Base-by-base conservation (phyloP, 2,329 filamentous ascomycete species). In the Lecanicillium sp. region DNA sequence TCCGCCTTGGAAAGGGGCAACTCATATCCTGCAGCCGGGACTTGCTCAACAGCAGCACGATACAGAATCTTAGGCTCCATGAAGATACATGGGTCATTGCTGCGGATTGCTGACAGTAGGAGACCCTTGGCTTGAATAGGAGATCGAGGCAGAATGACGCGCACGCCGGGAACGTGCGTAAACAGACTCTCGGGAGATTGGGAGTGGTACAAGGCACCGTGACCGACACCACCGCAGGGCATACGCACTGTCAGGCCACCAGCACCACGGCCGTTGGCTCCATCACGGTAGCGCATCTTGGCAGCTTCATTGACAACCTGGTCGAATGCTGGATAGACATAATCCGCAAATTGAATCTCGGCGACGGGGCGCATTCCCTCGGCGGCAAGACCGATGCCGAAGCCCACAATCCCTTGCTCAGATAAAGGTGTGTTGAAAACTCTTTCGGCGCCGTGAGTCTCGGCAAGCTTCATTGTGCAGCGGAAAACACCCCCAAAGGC, bases 381-480 rank as follows among this genome's bases (percentile, higher is more conserved):
- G 6, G 86, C 85, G 0, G 90, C 89, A 27, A 82, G 78, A 3
- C 92, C 92, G 48, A 96, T 88, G 9, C 83, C 92, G 55, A 96
- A 96, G 0, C 92, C 92, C 43, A 94, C 75, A 48, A 98, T 90
- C 2, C 90, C 92, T 62, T 96, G 92, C 58, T 98, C 92, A 25
- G 83, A 86, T 49, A 98, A 64, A 1, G 92, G 92, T 14, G 89
- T 96, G 62, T 98, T 96, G 71, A 98, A 98, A 25, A 98, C 89
- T 41, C 92, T 74, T 42, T 92, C 84, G 3, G 78, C 73, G 8
- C 92, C 92, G 58, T 92, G 94, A 40, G 86, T 86, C 45, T 88
- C 84, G 22, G 87, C 80, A 13, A 98, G 72, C 51, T 89, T 86
- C 79, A 92, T 90, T 22, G 86, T 90, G 63, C 88, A 95, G 41